Evolutionary conservation across 1,284 basidiomycete species (phyloP), one percentile per base, ranked within the genome.

Genomic region (Melampsora americana): DNA sequence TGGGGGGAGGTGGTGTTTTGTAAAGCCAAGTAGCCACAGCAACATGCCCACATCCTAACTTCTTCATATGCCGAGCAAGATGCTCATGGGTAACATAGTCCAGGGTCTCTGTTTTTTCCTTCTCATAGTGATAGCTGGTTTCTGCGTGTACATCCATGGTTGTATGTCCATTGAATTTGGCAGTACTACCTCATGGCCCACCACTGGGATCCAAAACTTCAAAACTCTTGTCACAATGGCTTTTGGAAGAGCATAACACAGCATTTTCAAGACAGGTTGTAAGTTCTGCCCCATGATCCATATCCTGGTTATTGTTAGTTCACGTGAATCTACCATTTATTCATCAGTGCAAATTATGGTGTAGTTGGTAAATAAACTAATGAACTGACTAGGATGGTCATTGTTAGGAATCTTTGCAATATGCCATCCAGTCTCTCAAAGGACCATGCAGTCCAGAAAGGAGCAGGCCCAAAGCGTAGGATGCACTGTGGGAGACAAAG

Each of bases 361-460:
- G 5, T 26, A 20, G 4, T 5, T 5, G 26, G 4, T 18, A 5
- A 62, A 5, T 30, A 5, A 28, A 4, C 14, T 20, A 5, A 18
- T 18, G 6, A n/a, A 48, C 60, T 62, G 5, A 62, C 60, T 35
- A 16, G 16, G 16, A 35, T 62, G 5, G 28, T 61, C 23, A 61
- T 64, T 64, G 61, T n/a, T 64, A 9, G 61, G 61, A 32, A 64
- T 64, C 0, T 20, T n/a, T 7, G 61, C 61, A 64, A 9, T 7
- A n/a, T 2, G 20, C 61, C 61, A 64, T 64, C 32, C 32, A 35
- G 20, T 20, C 53, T 42, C 23, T 74, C 32, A 61, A 66, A 67
- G 4, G 23, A 16, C 71, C 71, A 74, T 14, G 71, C 71, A 56
- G 50, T 74, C 71, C 64, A 74, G 2, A 59, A 44, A 28, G 71